phyloP scores from a whole-genome alignment of 2,329 filamentous ascomycete genomes.

The Hortaea sp. region DNA sequence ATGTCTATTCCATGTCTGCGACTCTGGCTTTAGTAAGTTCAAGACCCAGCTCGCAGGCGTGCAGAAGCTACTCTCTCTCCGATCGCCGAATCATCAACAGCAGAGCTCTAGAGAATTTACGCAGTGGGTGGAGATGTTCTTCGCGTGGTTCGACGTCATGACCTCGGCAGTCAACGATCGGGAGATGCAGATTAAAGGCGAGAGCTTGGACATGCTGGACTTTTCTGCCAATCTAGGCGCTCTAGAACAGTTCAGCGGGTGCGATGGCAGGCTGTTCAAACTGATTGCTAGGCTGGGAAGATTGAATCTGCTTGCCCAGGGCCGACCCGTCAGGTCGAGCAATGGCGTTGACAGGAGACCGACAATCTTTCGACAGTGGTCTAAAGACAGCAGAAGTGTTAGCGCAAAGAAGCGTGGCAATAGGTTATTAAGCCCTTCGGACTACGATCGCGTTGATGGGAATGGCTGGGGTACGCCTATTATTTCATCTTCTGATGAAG shows the following conservation, averaged over 20 bases:
- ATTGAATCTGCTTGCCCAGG: slow-evolving; percentile 73
- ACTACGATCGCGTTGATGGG: slow-evolving; percentile 54
- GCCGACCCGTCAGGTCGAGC: slow-evolving; percentile 35
- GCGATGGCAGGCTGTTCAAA: slow-evolving; percentile 78
- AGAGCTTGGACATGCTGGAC: slow-evolving; percentile 53
- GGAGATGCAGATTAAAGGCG: slow-evolving; percentile 65
- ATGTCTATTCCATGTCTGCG: slow-evolving; percentile 87
- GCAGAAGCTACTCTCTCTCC: slow-evolving; percentile 75
- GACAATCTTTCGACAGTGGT: neutral
- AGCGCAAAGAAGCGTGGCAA: slow-evolving; percentile 1
- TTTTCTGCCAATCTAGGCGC: slow-evolving; percentile 60
- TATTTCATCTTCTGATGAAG: slow-evolving; percentile 28
- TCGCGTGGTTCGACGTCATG: slow-evolving; percentile 91
- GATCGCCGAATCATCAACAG: slow-evolving; percentile 50
- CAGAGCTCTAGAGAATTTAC: slow-evolving; percentile 46
- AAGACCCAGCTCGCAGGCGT: slow-evolving; percentile 89
- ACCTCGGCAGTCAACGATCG: slow-evolving; percentile 86
- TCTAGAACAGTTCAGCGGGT: slow-evolving; percentile 77
- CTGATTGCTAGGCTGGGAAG: slow-evolving; percentile 74
- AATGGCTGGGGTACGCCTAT: slow-evolving; percentile 50
- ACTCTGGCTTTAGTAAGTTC: slow-evolving; percentile 87
- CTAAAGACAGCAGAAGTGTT: neutral
- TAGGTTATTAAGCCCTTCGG: slow-evolving; percentile 21
- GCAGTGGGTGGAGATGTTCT: slow-evolving; percentile 84
- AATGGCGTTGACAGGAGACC: slow-evolving; percentile 8